Evolutionary conservation across 2,329 filamentous ascomycete species (phyloP).

Genomic region (Aspergillus sp.): DNA sequence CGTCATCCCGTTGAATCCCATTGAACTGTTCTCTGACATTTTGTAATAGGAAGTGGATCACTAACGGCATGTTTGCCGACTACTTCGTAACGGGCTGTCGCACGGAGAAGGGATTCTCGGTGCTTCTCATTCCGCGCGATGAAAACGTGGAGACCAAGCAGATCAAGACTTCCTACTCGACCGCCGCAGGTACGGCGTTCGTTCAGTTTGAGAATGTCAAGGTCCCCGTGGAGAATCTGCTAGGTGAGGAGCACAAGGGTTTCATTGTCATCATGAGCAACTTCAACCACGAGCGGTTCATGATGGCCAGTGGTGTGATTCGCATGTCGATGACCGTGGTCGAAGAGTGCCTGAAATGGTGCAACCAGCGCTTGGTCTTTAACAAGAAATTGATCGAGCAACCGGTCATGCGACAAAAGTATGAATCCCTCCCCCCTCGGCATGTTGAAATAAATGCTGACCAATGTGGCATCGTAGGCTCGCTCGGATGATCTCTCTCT

Average conservation of each 20-base stretch:
- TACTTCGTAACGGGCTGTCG: constrained; percentile 81
- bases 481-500: constrained; percentile 80
- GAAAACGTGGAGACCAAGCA: constrained; percentile 67
- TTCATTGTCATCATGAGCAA: constrained; percentile 82
- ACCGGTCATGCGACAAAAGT: constrained; percentile 78
- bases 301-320: constrained; percentile 67
- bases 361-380: constrained; percentile 82
- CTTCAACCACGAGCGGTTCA: constrained; percentile 85
- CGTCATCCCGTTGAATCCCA: not conserved
- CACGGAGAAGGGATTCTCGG: constrained; percentile 75
- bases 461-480: constrained; percentile 48
- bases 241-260: constrained; percentile 82
- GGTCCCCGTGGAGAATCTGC: constrained; percentile 73
- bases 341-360: constrained; percentile 86
- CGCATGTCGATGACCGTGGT: constrained; percentile 68
- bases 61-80: constrained; percentile 75
- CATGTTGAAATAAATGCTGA: not conserved
- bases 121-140: constrained; percentile 71
- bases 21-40: constrained; percentile 4
- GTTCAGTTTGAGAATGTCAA: constrained; percentile 85
- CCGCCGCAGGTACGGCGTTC: constrained; percentile 74
- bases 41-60: constrained; percentile 78
- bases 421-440: constrained; percentile 23
- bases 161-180: constrained; percentile 69
- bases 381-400: constrained; percentile 79